Evolutionary conservation across 2,329 filamentous ascomycete genomes (phyloP).

Genomic region (Fusarium devonianum): DNA sequence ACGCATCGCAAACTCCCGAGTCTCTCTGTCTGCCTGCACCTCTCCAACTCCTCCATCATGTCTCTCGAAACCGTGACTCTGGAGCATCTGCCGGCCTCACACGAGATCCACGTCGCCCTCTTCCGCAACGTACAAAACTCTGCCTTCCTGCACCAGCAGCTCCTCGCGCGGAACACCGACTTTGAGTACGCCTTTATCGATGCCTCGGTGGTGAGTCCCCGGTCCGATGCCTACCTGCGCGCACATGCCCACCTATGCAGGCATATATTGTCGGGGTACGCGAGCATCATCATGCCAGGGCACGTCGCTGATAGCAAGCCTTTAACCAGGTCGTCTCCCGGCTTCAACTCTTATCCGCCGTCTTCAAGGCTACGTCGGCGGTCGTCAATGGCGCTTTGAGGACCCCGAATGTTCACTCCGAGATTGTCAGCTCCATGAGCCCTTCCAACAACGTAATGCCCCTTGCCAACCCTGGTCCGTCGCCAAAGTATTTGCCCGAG

Average conservation of each 20-base stretch:
- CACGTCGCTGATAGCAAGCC: conserved; percentile 12
- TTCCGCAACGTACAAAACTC: conserved; percentile 82
- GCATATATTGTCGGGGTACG: conserved; percentile 14
- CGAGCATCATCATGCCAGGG: conserved; percentile 15
- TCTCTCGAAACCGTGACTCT: conserved; percentile 72
- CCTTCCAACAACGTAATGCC: conserved; percentile 84
- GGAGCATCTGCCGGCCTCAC: conserved; percentile 74
- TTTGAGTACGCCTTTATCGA: conserved; percentile 97
- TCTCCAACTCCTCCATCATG: conserved; percentile 46
- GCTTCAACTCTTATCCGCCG: conserved; percentile 75
- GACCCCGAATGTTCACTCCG: conserved; percentile 87
- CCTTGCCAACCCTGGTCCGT: conserved; percentile 1
- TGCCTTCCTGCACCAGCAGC: conserved; percentile 78
- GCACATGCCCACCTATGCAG: no score
- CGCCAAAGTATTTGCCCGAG: background rate
- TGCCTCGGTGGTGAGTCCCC: conserved; percentile 72
- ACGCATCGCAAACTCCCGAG: background rate
- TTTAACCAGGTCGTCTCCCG: conserved; percentile 70
- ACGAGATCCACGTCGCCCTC: conserved; percentile 75
- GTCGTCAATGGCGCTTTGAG: conserved; percentile 68
- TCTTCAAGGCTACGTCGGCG: conserved; percentile 78
- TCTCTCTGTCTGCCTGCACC: background rate
- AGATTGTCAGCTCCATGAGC: conserved; percentile 82
- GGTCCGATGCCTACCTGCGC: background rate
- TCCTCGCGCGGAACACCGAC: conserved; percentile 81